Evolutionary conservation across 371 early-diverging fungal species (phyloP).

Genomic region (Basidiobolus meristosporus): DNA sequence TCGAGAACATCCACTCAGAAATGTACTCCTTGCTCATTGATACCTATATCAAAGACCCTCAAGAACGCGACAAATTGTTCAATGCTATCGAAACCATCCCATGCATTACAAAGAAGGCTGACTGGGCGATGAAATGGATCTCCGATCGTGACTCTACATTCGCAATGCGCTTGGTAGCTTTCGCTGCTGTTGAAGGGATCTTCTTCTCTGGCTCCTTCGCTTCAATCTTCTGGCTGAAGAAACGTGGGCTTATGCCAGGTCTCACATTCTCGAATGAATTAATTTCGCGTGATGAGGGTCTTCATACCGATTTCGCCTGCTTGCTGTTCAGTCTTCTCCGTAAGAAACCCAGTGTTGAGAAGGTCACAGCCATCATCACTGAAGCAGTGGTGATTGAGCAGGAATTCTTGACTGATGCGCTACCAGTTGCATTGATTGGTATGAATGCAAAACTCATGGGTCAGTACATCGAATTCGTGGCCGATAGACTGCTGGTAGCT

Average conservation of each 20-base stretch:
- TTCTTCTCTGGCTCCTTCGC: slow-evolving; percentile 99
- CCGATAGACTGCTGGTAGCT: slow-evolving; percentile 87
- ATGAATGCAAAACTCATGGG: slow-evolving; percentile 97
- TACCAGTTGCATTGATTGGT: slow-evolving; percentile 94
- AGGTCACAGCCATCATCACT: slow-evolving; percentile 61
- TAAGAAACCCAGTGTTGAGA: slow-evolving; percentile 53
- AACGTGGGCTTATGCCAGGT: slow-evolving; percentile 99
- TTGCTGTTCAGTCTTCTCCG: slow-evolving; percentile 78
- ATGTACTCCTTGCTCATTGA: slow-evolving; percentile 98
- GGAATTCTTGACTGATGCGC: slow-evolving; percentile 88
- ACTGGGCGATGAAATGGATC: slow-evolving; percentile 98
- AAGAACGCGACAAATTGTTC: slow-evolving; percentile 80
- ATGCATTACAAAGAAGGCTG: slow-evolving; percentile 93
- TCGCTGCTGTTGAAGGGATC: slow-evolving; percentile 99
- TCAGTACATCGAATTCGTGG: slow-evolving; percentile 99
- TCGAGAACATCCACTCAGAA: slow-evolving; percentile 99
- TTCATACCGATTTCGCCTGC: slow-evolving; percentile 99
- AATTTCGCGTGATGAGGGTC: slow-evolving; percentile 98
- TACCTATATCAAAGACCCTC: slow-evolving; percentile 88
- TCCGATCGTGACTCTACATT: slow-evolving; percentile 62
- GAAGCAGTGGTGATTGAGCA: slow-evolving; percentile 96
- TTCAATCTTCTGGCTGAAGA: slow-evolving; percentile 99
- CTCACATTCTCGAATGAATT: slow-evolving; percentile 99
- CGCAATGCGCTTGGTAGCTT: slow-evolving; percentile 93
- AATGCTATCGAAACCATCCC: slow-evolving; percentile 96